Base-by-base conservation (phyloP, 192 early-diverging fungal genomes). In the Backusella morwellensis region DNA sequence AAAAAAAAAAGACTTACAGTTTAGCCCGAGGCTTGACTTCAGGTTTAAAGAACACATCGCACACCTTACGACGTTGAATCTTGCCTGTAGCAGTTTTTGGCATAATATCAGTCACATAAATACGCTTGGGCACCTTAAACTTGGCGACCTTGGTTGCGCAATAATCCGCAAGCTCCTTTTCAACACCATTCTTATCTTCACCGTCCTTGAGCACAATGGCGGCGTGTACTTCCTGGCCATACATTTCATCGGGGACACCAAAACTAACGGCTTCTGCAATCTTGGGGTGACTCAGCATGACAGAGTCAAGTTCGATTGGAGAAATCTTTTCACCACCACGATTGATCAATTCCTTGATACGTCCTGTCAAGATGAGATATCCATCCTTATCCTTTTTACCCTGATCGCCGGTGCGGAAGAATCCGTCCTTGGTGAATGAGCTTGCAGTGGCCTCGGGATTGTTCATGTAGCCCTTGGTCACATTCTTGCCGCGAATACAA, bases 301-400 rank as follows among this genome's bases (percentile, higher is more conserved):
- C 86, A 15, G 85, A 86, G 76, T 96, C 94, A 2, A 97, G 84
- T 80, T 97, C 95, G 19, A 95, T 77, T 3, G 95, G 95, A n/a
- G 92, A 94, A 74, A 97, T 95, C 83, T 93, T 97, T 80, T 95
- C 95, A 32, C 95, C 95, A 41, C 94, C 94, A 63, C 95, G 92
- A 81, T 95, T 97, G 74, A 97, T 97, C 72, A 94, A 85, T 81
- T 95, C 95, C 87, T 97, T 95, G 82, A 94, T 94, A 52, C 95
- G 91, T 2, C 95, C 95, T 3, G 93, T 95, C 71, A 96, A 84
- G 66, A 90, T 86, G 66, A 94, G 77, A 72, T 93, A 97, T 1
- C 93, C 93, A 54, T 95, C 93, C 19, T 78, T 78, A 79, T 97
- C 95, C 19, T 92, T 73, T 75, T 91, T 91, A 54, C 93, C 94